Evolutionary conservation across 2,329 filamentous ascomycete species (phyloP), one percentile per base, ranked within the genome.

Genomic region (Fusarium subglutinans): DNA sequence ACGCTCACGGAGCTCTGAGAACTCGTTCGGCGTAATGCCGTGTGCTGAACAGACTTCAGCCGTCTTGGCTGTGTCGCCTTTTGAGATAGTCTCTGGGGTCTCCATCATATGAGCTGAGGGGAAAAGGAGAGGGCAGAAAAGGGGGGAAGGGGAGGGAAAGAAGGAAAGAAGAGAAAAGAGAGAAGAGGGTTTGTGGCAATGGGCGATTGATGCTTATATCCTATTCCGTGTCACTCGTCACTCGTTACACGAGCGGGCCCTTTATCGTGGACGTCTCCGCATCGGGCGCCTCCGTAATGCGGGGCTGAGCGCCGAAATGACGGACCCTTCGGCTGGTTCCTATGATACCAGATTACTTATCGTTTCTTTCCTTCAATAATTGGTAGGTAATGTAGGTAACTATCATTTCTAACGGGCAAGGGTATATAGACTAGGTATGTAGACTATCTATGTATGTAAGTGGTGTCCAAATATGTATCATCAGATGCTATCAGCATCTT

Each of bases 1-100:
- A 79, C 89, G 86, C 66, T 85, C 82, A 60, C 88, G 88, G 54
- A 98, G 89, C 47, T 86, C 85, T 67, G 86, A 81, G 80, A 97
- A 89, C 81, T 97, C 92, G 55, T 85, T 81, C 22, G 83, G 80
- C 15, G 89, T 90, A 48, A 97, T 85, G 79, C 80, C 81, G 80
- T 87, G 73, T 9, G 70, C 62, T 33, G 56, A 43, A 78, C 81
- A 82, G 13, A 78, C 76, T 18, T 76, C 65, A 9, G 77, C 66
- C 51, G 80, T 76, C 65, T 74, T 73, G 43, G 77, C 75, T 13
- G 73, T 72, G 76, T 82, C 80, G 37, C 61, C 56, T 74, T 65
- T 68, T 56, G 79, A 72, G 72, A 78, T 77, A 61, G 81, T 76
- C 58, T 72, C 68, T 60, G 69, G 72, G 17, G 59, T 62, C 28